Evolutionary conservation across 305 asterid species (phyloP), one percentile per base, ranked within the genome.

Genomic region (Fraxinus paxiana): DNA sequence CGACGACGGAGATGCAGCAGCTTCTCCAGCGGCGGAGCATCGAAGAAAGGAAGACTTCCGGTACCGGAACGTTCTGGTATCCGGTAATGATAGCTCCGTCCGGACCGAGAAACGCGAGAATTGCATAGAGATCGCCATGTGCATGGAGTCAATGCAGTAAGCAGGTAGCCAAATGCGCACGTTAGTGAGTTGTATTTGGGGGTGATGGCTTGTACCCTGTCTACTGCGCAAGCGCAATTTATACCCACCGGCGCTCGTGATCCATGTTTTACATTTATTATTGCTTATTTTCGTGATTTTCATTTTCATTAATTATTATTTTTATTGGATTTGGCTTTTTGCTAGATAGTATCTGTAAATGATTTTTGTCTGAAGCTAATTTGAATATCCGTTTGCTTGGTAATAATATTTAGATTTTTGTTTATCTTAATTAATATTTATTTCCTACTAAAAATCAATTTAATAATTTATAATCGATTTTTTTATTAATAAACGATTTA

Each of bases 11-110:
- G 78, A 71, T 5, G 67, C 48, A 82, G 46, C 33, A 82, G 81
- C 41, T 35, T 33, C 82, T 71, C 82, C 69, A 67, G 79, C 77
- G 30, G 71, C 75, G 17, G 78, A 56, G 46, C 85, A 82, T 71
- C 79, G 75, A 31, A 82, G 75, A 15, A 81, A 34, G 13, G 71
- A 34, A n/a, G 82, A 17, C 28, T 61, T 77, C 76, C 82, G 82
- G 63, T n/a, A 10, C 0, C 82, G 70, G 76, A 34, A 8, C 6
- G 30, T 4, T 65, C 76, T 70, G 13, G 22, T 28, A 41, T 78
- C 76, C 75, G 80, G 80, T 22, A 56, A 38, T 1, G 30, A 13
- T 41, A 54, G 41, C 3, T 76, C 72, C 10, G 10, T 20, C 28
- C 31, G 3, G 7, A 35, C 22, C 48, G 54, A 59, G 72, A 76